Evolutionary conservation across 2,329 filamentous ascomycete species (phyloP).

Genomic region (Raffaelea ambrosiae): DNA sequence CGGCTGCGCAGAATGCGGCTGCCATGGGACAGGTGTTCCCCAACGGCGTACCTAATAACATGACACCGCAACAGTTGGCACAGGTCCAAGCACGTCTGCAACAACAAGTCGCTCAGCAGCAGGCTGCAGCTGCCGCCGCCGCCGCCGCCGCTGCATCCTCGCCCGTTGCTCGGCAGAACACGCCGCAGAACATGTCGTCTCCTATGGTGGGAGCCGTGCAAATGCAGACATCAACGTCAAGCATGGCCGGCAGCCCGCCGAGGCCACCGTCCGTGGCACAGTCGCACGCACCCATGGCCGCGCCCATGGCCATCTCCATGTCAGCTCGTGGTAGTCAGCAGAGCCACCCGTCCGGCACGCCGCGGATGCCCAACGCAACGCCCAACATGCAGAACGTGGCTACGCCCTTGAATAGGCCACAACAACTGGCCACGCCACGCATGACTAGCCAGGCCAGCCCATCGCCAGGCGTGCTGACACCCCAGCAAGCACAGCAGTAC

Average conservation of each 20-base stretch:
- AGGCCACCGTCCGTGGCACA: conserved; percentile 59
- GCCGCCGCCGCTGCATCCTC: conserved; percentile 56
- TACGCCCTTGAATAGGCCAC: conserved; percentile 47
- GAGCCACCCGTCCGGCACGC: conserved; percentile 56
- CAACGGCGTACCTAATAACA: conserved; percentile 19
- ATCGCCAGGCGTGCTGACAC: conserved; percentile 46
- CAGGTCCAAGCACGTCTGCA: conserved; percentile 40
- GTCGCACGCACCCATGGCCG: conserved; percentile 46
- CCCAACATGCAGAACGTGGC: conserved; percentile 43
- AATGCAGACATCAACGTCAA: conserved; percentile 59
- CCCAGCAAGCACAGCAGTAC: conserved; percentile 44
- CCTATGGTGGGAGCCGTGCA: conserved; percentile 53
- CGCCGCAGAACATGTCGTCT: conserved; percentile 57
- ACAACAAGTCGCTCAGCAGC: conserved; percentile 47
- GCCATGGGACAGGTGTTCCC: conserved; percentile 27
- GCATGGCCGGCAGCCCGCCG: conserved; percentile 59
- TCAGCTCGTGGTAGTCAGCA: conserved; percentile 57
- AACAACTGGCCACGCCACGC: conserved; percentile 45
- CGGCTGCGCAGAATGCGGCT: conserved; percentile 11
- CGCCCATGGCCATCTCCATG: conserved; percentile 54
- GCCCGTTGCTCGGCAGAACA: conserved; percentile 56
- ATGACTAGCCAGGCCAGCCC: conserved; percentile 45
- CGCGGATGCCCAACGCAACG: conserved; percentile 52
- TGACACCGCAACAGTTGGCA: conserved; percentile 25
- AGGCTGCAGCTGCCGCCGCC: conserved; percentile 18